Percentiles rank a stretch among this genome's conserved stretches.
Conservation (phyloP, 495 filamentous ascomycete species). For the Clohesyomyces aquaticus region DNA sequence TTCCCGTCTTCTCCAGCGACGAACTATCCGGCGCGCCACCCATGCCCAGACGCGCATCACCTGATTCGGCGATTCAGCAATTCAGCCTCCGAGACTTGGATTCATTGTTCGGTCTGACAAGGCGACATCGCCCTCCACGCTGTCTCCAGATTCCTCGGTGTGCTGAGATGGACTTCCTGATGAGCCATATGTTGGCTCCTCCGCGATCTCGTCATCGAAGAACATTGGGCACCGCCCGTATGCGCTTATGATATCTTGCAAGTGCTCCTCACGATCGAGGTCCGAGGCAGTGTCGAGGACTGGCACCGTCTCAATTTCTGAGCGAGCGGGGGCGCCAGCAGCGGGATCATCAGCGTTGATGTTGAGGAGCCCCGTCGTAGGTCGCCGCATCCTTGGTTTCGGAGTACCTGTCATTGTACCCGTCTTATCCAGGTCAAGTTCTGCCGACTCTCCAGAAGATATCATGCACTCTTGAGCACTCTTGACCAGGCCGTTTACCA, state of each 20-base stretch:
- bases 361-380: too few species aligned
- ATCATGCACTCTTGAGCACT: neutral
- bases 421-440: neutral
- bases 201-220: constrained; percentile 6
- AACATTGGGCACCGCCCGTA: constrained; percentile 24
- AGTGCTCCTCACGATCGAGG: constrained; percentile 15
- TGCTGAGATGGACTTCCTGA: neutral
- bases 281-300: neutral
- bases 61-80: neutral
- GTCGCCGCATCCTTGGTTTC: too few species aligned
- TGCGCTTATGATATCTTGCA: constrained; percentile 30
- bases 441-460: neutral
- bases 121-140: constrained; percentile 2
- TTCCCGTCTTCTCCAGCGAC: too few species aligned
- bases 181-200: neutral
- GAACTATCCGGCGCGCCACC: too few species aligned
- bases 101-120: constrained; percentile 16
- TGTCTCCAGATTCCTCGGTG: neutral
- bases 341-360: too few species aligned
- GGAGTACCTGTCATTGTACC: neutral
- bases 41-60: too few species aligned
- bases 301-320: too few species aligned
- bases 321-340: too few species aligned
- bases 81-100: constrained; percentile 13
- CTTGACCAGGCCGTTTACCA: neutral